A percentile compares a stretch with the other conserved stretches of the same genome.
Evolutionary conservation across 495 filamentous ascomycete species (phyloP).

Genomic region (Halenospora varia): DNA sequence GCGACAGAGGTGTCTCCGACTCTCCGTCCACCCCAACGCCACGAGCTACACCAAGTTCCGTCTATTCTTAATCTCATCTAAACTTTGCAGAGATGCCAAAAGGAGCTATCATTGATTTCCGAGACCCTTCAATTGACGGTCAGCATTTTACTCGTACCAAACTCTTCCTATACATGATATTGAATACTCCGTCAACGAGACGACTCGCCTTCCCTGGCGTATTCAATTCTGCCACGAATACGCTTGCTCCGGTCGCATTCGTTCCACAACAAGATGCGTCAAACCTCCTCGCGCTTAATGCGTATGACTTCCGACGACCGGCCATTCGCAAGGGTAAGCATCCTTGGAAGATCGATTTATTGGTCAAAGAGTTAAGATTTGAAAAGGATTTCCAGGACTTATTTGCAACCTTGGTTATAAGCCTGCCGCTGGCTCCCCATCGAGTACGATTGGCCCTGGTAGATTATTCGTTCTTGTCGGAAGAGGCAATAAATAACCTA

Average conservation of each 20-base stretch:
- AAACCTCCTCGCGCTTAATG: constrained; percentile 90
- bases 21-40: no score
- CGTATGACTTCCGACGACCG: constrained; percentile 98
- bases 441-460: constrained; percentile 85
- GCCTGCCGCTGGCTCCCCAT: constrained; percentile 83
- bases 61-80: no score
- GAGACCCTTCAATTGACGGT: no score
- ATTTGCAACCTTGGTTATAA: constrained; percentile 96
- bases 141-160: no score
- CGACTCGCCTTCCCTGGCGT: constrained; percentile 48
- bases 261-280: constrained; percentile 83
- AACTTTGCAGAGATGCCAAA: no score
- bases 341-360: neutral
- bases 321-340: constrained; percentile 86
- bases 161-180: no score
- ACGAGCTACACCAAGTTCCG: no score
- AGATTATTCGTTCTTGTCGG: constrained; percentile 93
- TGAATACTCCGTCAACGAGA: no score
- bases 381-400: constrained; percentile 92
- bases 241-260: constrained; percentile 36
- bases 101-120: no score
- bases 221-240: constrained; percentile 43
- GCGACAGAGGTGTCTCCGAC: no score
- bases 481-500: constrained; percentile 97
- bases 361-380: neutral